These are phyloP conservation scores for Amanita muscaria DNA, from an alignment of 768 basidiomycete genomes.

Conservation along the genomic window DNA sequence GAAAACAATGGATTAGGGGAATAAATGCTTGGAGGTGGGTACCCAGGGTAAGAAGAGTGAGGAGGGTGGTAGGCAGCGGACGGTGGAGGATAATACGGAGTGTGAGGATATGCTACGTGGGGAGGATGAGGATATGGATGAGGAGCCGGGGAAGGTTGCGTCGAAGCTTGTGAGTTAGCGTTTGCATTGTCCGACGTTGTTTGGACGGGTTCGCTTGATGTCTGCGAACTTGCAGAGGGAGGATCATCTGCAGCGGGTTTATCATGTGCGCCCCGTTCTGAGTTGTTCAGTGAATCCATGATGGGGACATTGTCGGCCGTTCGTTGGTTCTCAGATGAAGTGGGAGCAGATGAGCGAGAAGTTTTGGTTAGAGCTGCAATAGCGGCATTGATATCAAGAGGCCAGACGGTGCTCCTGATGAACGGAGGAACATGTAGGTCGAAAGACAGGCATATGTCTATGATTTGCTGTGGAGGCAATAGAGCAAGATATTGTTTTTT, in stretches of 20 bases:
- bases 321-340: slow-evolving; percentile 12
- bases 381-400: slow-evolving; percentile 54
- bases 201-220: slow-evolving; percentile 9
- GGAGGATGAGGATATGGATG: slow-evolving; percentile 46
- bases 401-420: slow-evolving; percentile 64
- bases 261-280: slow-evolving; percentile 10
- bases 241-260: slow-evolving; percentile 15
- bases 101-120: slow-evolving; percentile 54
- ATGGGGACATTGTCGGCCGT: slow-evolving; percentile 12
- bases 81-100: slow-evolving; percentile 51
- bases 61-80: too few relatives aligned
- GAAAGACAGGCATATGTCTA: slow-evolving; percentile 70
- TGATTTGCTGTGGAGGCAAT: slow-evolving; percentile 60
- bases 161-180: slow-evolving; percentile 11
- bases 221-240: slow-evolving; percentile 12
- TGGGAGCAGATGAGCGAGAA: slow-evolving; percentile 15
- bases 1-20: slow-evolving; percentile 10
- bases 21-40: slow-evolving; percentile 8
- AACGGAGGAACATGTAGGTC: slow-evolving; percentile 61
- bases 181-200: slow-evolving; percentile 9
- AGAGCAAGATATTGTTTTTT: slow-evolving; percentile 66
- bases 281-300: slow-evolving; percentile 20
- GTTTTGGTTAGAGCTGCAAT: slow-evolving; percentile 44
- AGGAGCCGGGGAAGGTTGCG: slow-evolving; percentile 34
- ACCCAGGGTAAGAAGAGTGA: too few relatives aligned